Conservation (phyloP, 352 stramenopile genomes). For the Phytophthora sojae region DNA sequence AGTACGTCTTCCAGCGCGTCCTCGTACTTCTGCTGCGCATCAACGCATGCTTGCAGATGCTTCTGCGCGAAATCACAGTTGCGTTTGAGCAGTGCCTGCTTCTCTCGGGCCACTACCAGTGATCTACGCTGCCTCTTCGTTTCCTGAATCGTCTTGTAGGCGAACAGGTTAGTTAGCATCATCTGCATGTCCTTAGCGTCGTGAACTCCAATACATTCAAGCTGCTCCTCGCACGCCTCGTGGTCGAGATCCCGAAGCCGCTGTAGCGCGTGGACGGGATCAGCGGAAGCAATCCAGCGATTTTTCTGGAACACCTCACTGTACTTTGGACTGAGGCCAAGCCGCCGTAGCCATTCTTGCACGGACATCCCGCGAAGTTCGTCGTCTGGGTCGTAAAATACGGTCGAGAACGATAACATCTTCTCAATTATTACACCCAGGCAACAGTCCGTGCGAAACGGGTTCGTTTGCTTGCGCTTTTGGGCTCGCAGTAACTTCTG, state of each 20-base stretch:
- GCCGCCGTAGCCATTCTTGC: conserved; percentile 62
- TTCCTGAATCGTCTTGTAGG: conserved; percentile 44
- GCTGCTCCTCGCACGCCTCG: conserved; percentile 36
- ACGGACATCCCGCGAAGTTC: conserved; percentile 62
- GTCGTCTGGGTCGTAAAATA: conserved; percentile 64
- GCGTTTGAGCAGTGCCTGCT: conserved; percentile 34
- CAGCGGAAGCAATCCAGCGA: conserved; percentile 17
- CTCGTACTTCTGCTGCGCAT: conserved; percentile 26
- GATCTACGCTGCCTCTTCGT: conserved; percentile 35
- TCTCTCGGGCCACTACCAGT: conserved; percentile 21
- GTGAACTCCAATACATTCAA: conserved; percentile 48
- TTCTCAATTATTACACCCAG: conserved; percentile 47
- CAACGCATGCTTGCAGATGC: conserved; percentile 38
- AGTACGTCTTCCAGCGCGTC: conserved; percentile 48
- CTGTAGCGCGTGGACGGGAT: conserved; percentile 16
- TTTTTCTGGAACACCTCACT: conserved; percentile 54
- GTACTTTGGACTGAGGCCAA: conserved; percentile 64
- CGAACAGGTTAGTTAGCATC: conserved; percentile 71
- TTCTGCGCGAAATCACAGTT: conserved; percentile 47
- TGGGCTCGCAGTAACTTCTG: conserved; percentile 58
- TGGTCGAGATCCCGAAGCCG: conserved; percentile 33
- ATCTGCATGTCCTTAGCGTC: conserved; percentile 52
- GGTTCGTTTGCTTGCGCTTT: conserved; percentile 59
- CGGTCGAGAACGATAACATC: conserved; percentile 33
- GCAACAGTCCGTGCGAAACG: conserved; percentile 40